phyloP scores from a whole-genome alignment of 805 yeast species.

The Ogataea degrootiae region DNA sequence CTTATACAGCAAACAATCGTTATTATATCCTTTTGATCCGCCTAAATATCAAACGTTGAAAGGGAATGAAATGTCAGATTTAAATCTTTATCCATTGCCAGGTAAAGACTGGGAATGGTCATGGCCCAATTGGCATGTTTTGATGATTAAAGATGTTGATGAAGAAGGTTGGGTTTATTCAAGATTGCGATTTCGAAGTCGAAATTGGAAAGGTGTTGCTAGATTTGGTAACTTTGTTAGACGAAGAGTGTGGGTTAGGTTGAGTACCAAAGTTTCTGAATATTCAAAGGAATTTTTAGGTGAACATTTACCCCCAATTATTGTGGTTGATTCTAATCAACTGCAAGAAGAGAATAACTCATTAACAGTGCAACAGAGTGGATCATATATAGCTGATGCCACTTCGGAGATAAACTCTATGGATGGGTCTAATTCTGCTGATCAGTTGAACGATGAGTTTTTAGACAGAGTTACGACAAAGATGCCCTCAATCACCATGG shows the following conservation, averaged over 20 bases:
- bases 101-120: conserved; percentile 49
- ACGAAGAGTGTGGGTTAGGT: conserved; percentile 46
- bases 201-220: conserved; percentile 48
- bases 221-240: conserved; percentile 46
- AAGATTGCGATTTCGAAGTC: conserved; percentile 34
- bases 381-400: no score
- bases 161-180: conserved; percentile 57
- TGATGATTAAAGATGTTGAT: conserved; percentile 52
- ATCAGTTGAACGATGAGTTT: no score
- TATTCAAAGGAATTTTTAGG: neutral
- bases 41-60: conserved; percentile 41
- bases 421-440: no score
- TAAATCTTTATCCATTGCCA: conserved; percentile 40
- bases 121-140: conserved; percentile 51
- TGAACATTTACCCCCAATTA: neutral
- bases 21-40: conserved; percentile 48
- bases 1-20: conserved; percentile 39
- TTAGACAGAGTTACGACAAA: no score
- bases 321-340: conserved; percentile 1
- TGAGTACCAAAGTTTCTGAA: conserved; percentile 23
- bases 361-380: no score
- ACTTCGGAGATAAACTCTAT: no score
- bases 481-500: no score
- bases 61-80: conserved; percentile 32
- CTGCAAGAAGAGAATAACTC: no score